A percentile compares a stretch with the other conserved stretches of the same genome.
Evolutionary conservation across 208 protist species (phyloP).

Genomic region (Trypanosoma melophagium): DNA sequence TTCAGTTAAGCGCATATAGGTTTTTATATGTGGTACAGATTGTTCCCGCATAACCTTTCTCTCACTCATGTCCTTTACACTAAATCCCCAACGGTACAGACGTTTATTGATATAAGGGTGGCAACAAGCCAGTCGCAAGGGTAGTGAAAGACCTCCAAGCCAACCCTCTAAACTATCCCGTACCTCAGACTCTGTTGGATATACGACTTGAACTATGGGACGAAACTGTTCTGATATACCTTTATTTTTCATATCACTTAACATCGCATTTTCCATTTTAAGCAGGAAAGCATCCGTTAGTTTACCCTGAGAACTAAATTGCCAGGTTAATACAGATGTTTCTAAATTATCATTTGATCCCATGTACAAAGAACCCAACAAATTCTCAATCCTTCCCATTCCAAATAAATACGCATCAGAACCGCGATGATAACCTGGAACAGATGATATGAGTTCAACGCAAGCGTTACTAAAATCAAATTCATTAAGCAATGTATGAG

Average conservation of each 20-base stretch:
- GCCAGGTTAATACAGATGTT: constrained; percentile 54
- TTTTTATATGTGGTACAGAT: constrained; percentile 84
- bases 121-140: constrained; percentile 49
- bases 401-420: constrained; percentile 27
- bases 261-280: constrained; percentile 43
- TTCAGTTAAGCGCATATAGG: constrained; percentile 50
- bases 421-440: constrained; percentile 52
- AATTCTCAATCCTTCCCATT: constrained; percentile 38
- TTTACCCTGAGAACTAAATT: constrained; percentile 82
- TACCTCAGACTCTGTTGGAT: constrained; percentile 83
- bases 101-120: constrained; percentile 67
- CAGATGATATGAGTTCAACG: constrained; percentile 63
- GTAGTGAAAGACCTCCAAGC: constrained; percentile 69
- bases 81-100: constrained; percentile 60
- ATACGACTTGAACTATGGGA: constrained; percentile 60
- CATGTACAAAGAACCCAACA: constrained; percentile 22
- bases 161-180: constrained; percentile 71
- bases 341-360: neutral
- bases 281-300: constrained; percentile 56
- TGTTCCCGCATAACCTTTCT: constrained; percentile 10
- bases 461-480: constrained; percentile 59
- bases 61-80: neutral
- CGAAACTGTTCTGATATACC: neutral
- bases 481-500: constrained; percentile 39
- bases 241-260: constrained; percentile 3